Evolutionary conservation across 1,284 basidiomycete genomes (phyloP), one percentile per base, ranked within the genome.

Genomic region (Cystobasidiaceae sp.): DNA sequence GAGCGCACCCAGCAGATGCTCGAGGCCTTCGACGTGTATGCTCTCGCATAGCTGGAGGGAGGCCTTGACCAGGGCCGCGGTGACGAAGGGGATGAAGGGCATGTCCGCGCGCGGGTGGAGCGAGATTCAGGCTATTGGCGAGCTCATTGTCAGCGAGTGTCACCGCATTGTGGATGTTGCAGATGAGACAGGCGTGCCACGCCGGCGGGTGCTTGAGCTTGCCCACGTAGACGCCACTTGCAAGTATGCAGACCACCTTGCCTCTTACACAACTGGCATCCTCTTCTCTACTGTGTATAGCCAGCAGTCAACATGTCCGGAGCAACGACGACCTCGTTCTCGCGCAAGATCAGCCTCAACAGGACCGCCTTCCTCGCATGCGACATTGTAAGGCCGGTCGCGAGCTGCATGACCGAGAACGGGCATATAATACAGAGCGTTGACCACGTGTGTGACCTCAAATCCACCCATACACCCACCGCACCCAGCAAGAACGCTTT

Each of bases 281-380:
- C 15, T 44, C 11, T n/a, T 23, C 25, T 44, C n/a, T 19, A 19
- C 43, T 44, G 19, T 19, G 7, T 21, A 23, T 9, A 46, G 27
- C 5, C 46, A 57, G 4, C 25, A 8, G 13, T 27, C 32, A 59
- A 8, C 4, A 64, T 64, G 61, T 51, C 61, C 32, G 19, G 51
- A 28, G 28, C 39, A 23, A 25, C 32, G 11, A 23, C 61, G 30
- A 41, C 51, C 4, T 55, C 61, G 17, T 51, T 46, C 55, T 41
- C 32, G 21, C 59, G 34, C 45, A 66, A 59, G 55, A 67, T 68
- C 48, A 33, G 44, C 68, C 74, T 72, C 9, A 60, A 56, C 28
- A 71, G 72, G 58, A 86, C 87, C 11, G 75, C 86, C 28, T 84
- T 93, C 78, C 82, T 92, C 65, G 78, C 89, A 34, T 91, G 89